These are phyloP conservation scores for Acanthamoeba triangularis DNA, from an alignment of 208 protist species.

Conservation along the genomic window DNA sequence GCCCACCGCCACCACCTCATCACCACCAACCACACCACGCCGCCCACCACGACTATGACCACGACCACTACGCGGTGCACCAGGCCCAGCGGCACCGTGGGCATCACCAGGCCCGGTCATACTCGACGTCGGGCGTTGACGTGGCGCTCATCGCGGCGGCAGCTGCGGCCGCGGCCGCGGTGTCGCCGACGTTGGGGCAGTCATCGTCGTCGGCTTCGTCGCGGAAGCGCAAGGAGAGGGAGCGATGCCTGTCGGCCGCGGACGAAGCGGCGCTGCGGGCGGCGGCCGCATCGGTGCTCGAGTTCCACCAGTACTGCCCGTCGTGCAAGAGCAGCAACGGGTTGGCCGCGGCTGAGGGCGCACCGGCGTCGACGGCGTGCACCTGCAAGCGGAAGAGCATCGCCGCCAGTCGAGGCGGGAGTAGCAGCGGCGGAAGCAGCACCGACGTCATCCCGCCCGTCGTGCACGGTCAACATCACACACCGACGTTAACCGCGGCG, in stretches of 20 bases:
- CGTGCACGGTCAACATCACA: neutral
- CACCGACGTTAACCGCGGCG: neutral
- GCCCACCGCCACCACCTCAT: neutral
- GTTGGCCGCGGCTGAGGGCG: too few relatives aligned
- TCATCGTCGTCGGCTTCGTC: neutral
- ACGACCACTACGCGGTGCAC: neutral
- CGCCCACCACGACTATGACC: neutral
- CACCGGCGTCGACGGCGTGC: neutral
- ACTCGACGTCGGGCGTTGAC: neutral
- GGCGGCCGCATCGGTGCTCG: neutral
- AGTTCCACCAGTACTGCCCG: conserved; percentile 27
- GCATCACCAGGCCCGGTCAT: neutral
- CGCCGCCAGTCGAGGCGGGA: neutral
- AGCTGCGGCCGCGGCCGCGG: neutral
- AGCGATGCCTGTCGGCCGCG: neutral
- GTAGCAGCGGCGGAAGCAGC: neutral
- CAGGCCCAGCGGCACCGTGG: neutral
- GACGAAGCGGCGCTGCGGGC: conserved; percentile 2
- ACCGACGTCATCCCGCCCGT: neutral
- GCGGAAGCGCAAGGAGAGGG: neutral
- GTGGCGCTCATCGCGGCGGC: neutral
- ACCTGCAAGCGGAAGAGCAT: neutral
- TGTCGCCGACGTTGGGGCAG: neutral
- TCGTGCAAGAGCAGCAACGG: neutral
- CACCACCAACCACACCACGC: neutral